Conservation (phyloP, 1,284 basidiomycete genomes). For the Apiotrichum veenhuisii region DNA sequence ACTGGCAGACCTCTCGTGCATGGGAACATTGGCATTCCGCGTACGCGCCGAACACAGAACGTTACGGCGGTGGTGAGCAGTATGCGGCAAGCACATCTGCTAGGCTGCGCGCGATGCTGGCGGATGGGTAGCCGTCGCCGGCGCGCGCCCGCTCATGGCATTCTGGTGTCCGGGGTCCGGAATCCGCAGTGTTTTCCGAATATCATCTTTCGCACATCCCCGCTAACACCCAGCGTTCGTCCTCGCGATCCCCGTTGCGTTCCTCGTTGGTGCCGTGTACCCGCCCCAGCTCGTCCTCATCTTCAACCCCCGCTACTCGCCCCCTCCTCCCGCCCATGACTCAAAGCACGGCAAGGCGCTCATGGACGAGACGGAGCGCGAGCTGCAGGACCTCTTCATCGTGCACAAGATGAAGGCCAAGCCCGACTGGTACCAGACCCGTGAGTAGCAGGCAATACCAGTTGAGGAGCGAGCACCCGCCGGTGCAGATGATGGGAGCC, state of each 20-base stretch:
- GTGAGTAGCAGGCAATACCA: slow-evolving; percentile 31
- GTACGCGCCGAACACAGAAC: too few species aligned
- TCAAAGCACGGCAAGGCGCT: slow-evolving; percentile 63
- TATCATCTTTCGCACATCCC: background rate
- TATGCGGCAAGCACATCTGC: too few species aligned
- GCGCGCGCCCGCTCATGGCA: too few species aligned
- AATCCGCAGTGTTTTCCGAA: background rate
- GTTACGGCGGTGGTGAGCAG: too few species aligned
- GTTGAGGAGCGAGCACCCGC: too few species aligned
- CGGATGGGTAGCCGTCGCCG: too few species aligned
- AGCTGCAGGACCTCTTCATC: slow-evolving; percentile 63
- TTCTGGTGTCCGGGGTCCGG: too few species aligned
- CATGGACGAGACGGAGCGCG: slow-evolving; percentile 61
- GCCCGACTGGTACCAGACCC: slow-evolving; percentile 48
- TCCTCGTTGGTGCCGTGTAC: slow-evolving; percentile 58
- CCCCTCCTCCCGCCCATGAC: slow-evolving; percentile 61
- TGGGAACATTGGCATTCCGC: too few species aligned
- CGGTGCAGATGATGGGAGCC: too few species aligned
- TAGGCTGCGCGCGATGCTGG: too few species aligned
- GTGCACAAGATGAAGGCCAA: slow-evolving; percentile 55
- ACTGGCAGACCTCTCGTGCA: too few species aligned
- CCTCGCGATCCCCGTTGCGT: slow-evolving; percentile 39
- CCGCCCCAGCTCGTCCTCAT: slow-evolving; percentile 61
- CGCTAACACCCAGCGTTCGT: slow-evolving; percentile 25
- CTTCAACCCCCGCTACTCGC: slow-evolving; percentile 67